Evolutionary conservation across 345 rosid genomes (phyloP).

Genomic region (Brassica incana): DNA sequence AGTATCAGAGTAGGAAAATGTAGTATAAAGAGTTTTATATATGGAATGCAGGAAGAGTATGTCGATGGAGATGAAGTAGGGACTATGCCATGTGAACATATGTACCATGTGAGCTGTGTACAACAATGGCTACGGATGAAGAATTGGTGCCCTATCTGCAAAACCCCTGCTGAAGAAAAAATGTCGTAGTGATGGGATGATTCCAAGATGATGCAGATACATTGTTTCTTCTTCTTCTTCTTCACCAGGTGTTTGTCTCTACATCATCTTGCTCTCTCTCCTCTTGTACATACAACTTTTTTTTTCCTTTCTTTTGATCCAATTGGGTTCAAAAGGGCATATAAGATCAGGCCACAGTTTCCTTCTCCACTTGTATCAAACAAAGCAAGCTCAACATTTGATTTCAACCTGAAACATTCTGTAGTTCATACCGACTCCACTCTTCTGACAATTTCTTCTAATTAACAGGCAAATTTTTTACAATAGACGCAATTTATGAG

Average conservation of each 20-base stretch:
- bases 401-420: not conserved
- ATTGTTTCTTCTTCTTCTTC: slow-evolving; percentile 19
- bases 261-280: slow-evolving; percentile 27
- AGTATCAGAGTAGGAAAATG: not conserved
- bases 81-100: slow-evolving; percentile 71
- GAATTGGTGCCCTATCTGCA: slow-evolving; percentile 98
- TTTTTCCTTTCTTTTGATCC: slow-evolving; percentile 2
- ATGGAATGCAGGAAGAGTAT: slow-evolving; percentile 74
- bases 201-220: slow-evolving; percentile 37
- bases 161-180: slow-evolving; percentile 51
- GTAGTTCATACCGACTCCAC: not conserved
- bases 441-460: not conserved
- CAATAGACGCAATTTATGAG: not conserved
- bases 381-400: slow-evolving; percentile 7
- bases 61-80: slow-evolving; percentile 74
- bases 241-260: slow-evolving; percentile 22
- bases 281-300: slow-evolving; percentile 30
- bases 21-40: not conserved
- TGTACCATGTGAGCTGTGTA: slow-evolving; percentile 67
- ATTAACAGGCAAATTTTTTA: not conserved
- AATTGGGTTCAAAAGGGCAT: slow-evolving; percentile 24
- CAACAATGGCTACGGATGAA: slow-evolving; percentile 87
- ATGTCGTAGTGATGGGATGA: slow-evolving; percentile 27
- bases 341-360: slow-evolving; percentile 15
- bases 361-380: slow-evolving; percentile 2